Conservation (phyloP, 371 early-diverging fungal species). For the Mucor racemosus region DNA sequence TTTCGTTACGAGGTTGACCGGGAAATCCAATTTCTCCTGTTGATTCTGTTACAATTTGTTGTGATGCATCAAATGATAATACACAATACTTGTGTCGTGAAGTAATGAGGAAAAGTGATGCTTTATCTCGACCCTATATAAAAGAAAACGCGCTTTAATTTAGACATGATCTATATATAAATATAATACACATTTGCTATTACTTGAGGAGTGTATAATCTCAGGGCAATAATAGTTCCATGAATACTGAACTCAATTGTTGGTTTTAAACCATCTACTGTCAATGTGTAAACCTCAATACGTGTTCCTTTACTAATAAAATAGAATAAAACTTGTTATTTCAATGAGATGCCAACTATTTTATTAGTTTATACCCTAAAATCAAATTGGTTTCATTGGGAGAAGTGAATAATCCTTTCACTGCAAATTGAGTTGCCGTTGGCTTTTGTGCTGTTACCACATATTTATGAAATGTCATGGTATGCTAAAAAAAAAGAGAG, state of each 20-base stretch:
- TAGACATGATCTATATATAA: neutral
- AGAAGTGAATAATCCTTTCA: slow-evolving; percentile 70
- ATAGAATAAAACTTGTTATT: neutral
- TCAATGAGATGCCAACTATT: neutral
- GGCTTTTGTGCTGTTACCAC: slow-evolving; percentile 61
- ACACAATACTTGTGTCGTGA: slow-evolving; percentile 63
- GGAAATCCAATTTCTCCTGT: slow-evolving; percentile 65
- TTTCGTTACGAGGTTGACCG: slow-evolving; percentile 53
- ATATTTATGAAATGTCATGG: slow-evolving; percentile 53
- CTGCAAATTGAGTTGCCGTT: slow-evolving; percentile 57
- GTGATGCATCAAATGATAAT: slow-evolving; percentile 58
- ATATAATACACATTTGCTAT: slow-evolving; percentile 7
- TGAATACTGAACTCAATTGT: slow-evolving; percentile 72
- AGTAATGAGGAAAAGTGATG: slow-evolving; percentile 64
- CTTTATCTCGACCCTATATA: slow-evolving; percentile 50
- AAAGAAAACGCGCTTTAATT: slow-evolving; percentile 18
- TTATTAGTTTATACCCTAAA: slow-evolving; percentile 59
- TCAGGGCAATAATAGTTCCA: slow-evolving; percentile 71
- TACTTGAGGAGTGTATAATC: slow-evolving; percentile 63
- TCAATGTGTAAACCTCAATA: slow-evolving; percentile 69
- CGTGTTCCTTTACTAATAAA: slow-evolving; percentile 70
- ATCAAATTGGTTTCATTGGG: slow-evolving; percentile 70
- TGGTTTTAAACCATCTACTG: slow-evolving; percentile 65
- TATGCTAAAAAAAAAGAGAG: neutral
- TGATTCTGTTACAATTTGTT: slow-evolving; percentile 64